Base-by-base conservation (phyloP, 768 basidiomycete species). In the Lentinula aciculospora region DNA sequence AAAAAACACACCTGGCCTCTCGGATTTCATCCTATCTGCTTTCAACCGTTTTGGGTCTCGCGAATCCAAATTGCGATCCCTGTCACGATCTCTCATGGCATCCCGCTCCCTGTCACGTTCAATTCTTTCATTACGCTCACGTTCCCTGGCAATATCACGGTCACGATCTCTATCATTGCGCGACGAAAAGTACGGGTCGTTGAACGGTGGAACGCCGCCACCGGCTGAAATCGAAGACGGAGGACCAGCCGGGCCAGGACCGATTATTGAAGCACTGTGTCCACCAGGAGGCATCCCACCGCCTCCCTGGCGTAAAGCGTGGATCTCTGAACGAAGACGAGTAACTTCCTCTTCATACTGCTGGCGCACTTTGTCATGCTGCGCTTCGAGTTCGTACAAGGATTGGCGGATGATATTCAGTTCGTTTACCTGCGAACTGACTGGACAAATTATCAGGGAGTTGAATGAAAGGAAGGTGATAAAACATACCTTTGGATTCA, bases 341-440 rank as follows among this genome's bases (percentile, higher is more conserved):
- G 75, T 73, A 57, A 96, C 75, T 63, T 97, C 94, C 2, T 90
- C 86, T 66, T 97, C 94, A 65, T 92, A 96, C 66, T 88, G 85
- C 60, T 88, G 83, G 32, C 93, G 81, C 53, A 93, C 84, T 76
- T 94, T 92, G 61, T 79, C 81, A 63, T 98, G 94, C 60, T 90
- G 88, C 0, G 84, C 75, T 69, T 99, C 96, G 56, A 99, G 85
- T 62, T 98, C 94, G 67, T 94, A 95, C 10, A 98, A 78, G 2
- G 89, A 84, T 66, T 93, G 88, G 34, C 94, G 84, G 65, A 99
- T 94, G 67, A 88, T 84, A 63, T 88, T 90, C 56, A 98, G 77
- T 68, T 98, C 96, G 68, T 85, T 89, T 61, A 98, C 86, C 72
- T 98, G 96, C 27, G 78, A 77, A 4, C 81, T 80, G 49, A 92